Evolutionary conservation across 225 moss, liverwort and hornwort species (phyloP).

Genomic region (Straminergon stramineum): DNA sequence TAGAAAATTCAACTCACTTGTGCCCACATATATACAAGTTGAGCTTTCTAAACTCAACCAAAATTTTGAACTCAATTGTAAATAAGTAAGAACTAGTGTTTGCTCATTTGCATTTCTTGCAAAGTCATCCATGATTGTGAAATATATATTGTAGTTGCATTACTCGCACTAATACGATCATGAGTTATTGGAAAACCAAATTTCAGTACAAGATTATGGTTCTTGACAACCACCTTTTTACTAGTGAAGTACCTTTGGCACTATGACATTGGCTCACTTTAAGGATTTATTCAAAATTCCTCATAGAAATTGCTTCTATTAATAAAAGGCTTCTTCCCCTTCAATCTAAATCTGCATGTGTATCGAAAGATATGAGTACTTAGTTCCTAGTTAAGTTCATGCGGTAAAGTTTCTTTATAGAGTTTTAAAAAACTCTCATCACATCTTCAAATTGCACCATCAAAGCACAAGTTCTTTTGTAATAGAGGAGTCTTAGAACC

Average conservation of each 20-base stretch:
- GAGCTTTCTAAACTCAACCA: not conserved
- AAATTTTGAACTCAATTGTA: not conserved
- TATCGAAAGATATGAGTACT: not conserved
- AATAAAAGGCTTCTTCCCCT: not conserved
- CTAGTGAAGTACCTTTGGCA: not conserved
- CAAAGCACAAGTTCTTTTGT: not conserved
- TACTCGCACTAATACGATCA: rapidly evolving
- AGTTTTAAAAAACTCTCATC: too few relatives aligned
- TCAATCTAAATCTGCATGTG: not conserved
- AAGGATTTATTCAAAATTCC: not conserved
- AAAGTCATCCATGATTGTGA: not conserved
- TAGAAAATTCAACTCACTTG: not conserved
- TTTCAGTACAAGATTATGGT: not conserved
- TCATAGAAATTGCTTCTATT: not conserved
- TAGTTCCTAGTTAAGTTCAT: not conserved
- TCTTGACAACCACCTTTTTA: not conserved
- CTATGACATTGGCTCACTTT: not conserved
- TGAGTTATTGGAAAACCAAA: not conserved
- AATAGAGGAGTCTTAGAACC: not conserved
- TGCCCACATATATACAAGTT: rapidly evolving
- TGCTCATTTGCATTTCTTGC: too few relatives aligned
- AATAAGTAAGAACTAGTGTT: rapidly evolving
- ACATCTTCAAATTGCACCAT: rapidly evolving
- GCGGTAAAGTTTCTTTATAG: not conserved
- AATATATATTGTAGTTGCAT: rapidly evolving